Evolutionary conservation across 768 basidiomycete genomes (phyloP).

Genomic region (Trametes gibbosa): DNA sequence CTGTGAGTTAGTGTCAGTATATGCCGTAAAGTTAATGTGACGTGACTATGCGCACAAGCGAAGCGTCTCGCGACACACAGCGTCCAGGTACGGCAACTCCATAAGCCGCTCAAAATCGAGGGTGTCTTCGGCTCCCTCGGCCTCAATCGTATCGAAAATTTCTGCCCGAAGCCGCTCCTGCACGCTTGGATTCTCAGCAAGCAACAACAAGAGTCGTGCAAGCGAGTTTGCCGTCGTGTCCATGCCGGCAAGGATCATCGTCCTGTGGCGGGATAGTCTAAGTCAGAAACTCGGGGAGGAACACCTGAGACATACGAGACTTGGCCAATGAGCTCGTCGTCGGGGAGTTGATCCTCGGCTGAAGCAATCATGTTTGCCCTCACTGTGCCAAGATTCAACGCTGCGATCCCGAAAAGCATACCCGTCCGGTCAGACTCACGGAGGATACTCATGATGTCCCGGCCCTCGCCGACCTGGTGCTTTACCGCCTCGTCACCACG

Average conservation of each 20-base stretch:
- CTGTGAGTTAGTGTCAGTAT: background rate
- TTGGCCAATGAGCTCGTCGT: slow-evolving; percentile 28
- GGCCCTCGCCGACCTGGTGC: slow-evolving; percentile 27
- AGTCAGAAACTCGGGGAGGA: background rate
- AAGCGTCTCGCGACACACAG: slow-evolving; percentile 27
- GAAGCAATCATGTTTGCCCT: slow-evolving; percentile 21
- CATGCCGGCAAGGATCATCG: slow-evolving; percentile 25
- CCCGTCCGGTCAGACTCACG: slow-evolving; percentile 14
- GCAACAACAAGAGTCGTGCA: slow-evolving; percentile 27
- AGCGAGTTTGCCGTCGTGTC: slow-evolving; percentile 33
- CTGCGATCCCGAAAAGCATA: too few relatives aligned
- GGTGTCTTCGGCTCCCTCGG: slow-evolving; percentile 10
- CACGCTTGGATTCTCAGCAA: slow-evolving; percentile 25
- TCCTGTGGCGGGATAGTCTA: slow-evolving; percentile 6
- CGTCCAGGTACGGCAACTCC: slow-evolving; percentile 30
- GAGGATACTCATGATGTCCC: slow-evolving; percentile 31
- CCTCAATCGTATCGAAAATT: slow-evolving; percentile 15
- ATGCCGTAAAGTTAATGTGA: background rate
- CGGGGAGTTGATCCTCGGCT: slow-evolving; percentile 23
- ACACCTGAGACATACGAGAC: slow-evolving; percentile 21
- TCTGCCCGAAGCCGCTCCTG: slow-evolving; percentile 30
- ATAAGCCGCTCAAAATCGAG: slow-evolving; percentile 28
- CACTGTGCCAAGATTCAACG: slow-evolving; percentile 11
- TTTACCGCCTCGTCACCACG: slow-evolving; percentile 18
- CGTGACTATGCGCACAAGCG: slow-evolving; percentile 18